phyloP scores from a whole-genome alignment of 352 stramenopile genomes.

The Globisporangium acanthophoron region DNA sequence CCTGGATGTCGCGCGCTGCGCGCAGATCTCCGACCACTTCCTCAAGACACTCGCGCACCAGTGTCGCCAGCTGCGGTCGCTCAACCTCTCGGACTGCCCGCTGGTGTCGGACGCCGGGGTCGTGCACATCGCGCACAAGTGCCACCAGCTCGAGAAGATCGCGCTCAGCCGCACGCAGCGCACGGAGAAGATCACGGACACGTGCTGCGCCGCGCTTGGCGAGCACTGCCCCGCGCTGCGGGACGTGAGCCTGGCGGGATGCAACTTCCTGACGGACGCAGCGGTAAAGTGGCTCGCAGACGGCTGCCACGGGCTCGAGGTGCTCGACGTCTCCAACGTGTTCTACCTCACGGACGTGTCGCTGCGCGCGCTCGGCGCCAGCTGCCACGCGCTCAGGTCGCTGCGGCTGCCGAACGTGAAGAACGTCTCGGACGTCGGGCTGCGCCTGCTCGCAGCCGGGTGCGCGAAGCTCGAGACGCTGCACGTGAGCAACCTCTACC shows the following conservation, averaged over 20 bases:
- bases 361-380: constrained; percentile 38
- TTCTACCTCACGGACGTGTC: constrained; percentile 83
- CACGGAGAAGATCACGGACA: constrained; percentile 85
- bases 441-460: constrained; percentile 78
- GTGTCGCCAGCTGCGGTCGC: constrained; percentile 49
- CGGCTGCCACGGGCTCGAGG: constrained; percentile 66
- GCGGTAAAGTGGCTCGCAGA: constrained; percentile 86
- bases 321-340: constrained; percentile 78
- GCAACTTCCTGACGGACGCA: constrained; percentile 86
- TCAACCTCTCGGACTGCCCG: constrained; percentile 77
- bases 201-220: constrained; percentile 74
- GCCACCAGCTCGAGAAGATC: constrained; percentile 65
- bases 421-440: constrained; percentile 75
- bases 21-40: constrained; percentile 80
- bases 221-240: constrained; percentile 47
- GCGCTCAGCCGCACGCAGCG: constrained; percentile 51
- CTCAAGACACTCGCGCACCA: constrained; percentile 77
- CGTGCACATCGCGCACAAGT: constrained; percentile 75
- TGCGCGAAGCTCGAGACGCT: constrained; percentile 78
- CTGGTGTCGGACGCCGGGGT: constrained; percentile 84
- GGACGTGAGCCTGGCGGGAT: constrained; percentile 76
- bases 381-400: constrained; percentile 26
- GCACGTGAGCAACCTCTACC: constrained; percentile 75
- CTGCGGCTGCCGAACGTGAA: constrained; percentile 62
- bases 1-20: constrained; percentile 68